These are phyloP conservation scores for Diplodia corticola DNA, from an alignment of 2,329 filamentous ascomycete genomes.

Conservation along the genomic window DNA sequence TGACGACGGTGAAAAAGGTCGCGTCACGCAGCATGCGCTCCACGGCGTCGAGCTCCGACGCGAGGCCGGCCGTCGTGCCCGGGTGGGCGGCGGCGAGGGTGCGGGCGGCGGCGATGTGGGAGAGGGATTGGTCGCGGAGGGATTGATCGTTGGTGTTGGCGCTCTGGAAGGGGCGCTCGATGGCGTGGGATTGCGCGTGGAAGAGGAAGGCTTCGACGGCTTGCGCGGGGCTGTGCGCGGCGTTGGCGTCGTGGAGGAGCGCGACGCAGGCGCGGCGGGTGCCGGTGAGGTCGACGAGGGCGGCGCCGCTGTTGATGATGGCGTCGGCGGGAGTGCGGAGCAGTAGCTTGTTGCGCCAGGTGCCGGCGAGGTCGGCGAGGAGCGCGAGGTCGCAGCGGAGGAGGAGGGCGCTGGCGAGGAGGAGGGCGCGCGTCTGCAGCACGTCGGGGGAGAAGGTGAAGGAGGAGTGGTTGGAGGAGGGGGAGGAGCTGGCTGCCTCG, in stretches of 20 bases:
- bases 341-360: constrained; percentile 25
- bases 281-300: constrained; percentile 38
- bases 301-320: too few species aligned
- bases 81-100: not conserved
- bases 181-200: constrained; percentile 49
- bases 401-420: constrained; percentile 49
- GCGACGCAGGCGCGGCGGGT: constrained; percentile 44
- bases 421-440: constrained; percentile 32
- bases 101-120: not conserved
- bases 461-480: constrained; percentile 22
- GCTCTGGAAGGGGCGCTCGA: constrained; percentile 41
- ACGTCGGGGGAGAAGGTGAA: constrained; percentile 36
- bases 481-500: too few species aligned
- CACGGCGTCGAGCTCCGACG: constrained; percentile 47
- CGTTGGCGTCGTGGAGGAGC: constrained; percentile 44
- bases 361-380: constrained; percentile 46
- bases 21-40: constrained; percentile 31
- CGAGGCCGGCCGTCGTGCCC: constrained; percentile 29
- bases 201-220: constrained; percentile 55
- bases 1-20: constrained; percentile 11
- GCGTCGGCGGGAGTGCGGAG: too few species aligned
- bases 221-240: constrained; percentile 43
- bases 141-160: not conserved
- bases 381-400: constrained; percentile 53
- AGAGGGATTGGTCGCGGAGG: constrained; percentile 25